Conservation (phyloP, 192 early-diverging fungal species). For the Linnemannia exigua region DNA sequence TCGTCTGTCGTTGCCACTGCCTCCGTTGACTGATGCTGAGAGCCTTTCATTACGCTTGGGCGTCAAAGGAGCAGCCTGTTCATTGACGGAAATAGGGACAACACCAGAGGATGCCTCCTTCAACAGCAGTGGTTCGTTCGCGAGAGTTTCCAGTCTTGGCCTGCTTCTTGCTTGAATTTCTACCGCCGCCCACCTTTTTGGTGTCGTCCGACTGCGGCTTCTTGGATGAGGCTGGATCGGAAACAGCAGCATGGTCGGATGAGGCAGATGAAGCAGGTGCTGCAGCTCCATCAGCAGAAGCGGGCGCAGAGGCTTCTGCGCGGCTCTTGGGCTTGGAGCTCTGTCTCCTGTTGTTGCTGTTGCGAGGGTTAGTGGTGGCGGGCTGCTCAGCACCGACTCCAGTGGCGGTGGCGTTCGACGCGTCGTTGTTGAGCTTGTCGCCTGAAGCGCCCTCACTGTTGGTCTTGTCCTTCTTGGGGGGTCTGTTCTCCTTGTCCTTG, state of each 20-base stretch:
- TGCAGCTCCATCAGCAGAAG: slow-evolving; percentile 2
- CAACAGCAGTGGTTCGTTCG: background rate
- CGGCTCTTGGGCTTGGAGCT: slow-evolving; percentile 14
- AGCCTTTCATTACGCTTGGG: slow-evolving; percentile 39
- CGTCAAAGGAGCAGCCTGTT: slow-evolving; percentile 7
- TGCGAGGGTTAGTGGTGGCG: slow-evolving; percentile 10
- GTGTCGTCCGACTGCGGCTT: background rate
- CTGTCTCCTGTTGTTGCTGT: slow-evolving; percentile 32
- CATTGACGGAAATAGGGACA: background rate
- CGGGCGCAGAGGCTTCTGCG: background rate
- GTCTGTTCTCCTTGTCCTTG: slow-evolving; percentile 1
- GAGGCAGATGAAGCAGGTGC: background rate
- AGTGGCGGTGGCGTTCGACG: background rate
- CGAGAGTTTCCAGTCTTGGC: background rate
- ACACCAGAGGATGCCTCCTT: background rate
- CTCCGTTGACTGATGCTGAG: slow-evolving; percentile 15
- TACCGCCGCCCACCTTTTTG: background rate
- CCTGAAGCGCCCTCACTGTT: background rate
- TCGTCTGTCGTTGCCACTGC: slow-evolving; percentile 17
- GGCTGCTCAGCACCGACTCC: background rate
- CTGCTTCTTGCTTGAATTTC: slow-evolving; percentile 19
- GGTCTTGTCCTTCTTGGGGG: slow-evolving; percentile 25
- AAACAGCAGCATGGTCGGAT: slow-evolving; percentile 8
- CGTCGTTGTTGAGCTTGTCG: slow-evolving; percentile 1
- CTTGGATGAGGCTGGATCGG: slow-evolving; percentile 3